Percentiles rank a stretch among this genome's conserved stretches.
These are phyloP conservation scores for Saccharomycopsis hybrid DNA, from an alignment of 1,139 yeast genomes.

Conservation along the genomic window DNA sequence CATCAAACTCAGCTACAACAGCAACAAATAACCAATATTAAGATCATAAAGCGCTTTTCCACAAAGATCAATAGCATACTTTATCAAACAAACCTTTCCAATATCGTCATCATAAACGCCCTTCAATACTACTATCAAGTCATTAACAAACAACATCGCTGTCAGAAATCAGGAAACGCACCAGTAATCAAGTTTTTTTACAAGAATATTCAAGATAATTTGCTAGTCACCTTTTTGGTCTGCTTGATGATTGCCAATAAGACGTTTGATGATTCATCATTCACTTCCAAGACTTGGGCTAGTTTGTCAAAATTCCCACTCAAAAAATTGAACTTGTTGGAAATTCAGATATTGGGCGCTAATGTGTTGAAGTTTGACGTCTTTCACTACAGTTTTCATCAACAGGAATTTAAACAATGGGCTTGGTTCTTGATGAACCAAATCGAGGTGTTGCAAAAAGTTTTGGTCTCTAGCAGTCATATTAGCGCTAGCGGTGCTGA, in stretches of 20 bases:
- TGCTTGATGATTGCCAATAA: slow-evolving; percentile 43
- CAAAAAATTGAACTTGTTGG: slow-evolving; percentile 17
- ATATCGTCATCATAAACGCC: slow-evolving; percentile 15
- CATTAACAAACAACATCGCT: background rate
- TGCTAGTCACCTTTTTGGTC: slow-evolving; percentile 23
- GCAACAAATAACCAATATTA: background rate
- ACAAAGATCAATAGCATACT: slow-evolving; percentile 12
- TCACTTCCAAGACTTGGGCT: slow-evolving; percentile 48
- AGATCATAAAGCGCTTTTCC: slow-evolving; percentile 9
- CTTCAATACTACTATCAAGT: slow-evolving; percentile 7
- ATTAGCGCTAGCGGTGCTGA: background rate
- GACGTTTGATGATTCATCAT: slow-evolving; percentile 45
- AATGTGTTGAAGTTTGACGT: slow-evolving; percentile 6
- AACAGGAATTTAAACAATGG: slow-evolving; percentile 5
- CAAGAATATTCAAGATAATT: slow-evolving; percentile 17
- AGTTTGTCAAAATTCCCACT: slow-evolving; percentile 24
- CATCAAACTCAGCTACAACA: background rate
- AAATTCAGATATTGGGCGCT: slow-evolving; percentile 7
- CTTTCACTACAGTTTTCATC: slow-evolving; percentile 11
- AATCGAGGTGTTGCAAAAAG: background rate
- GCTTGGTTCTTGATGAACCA: background rate
- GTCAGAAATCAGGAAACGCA: background rate
- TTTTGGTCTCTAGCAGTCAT: background rate
- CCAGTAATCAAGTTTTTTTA: slow-evolving; percentile 3
- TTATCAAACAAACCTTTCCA: slow-evolving; percentile 18